These are phyloP conservation scores for Phytophthora agathidicida DNA, from an alignment of 352 stramenopile species.

Conservation along the genomic window DNA sequence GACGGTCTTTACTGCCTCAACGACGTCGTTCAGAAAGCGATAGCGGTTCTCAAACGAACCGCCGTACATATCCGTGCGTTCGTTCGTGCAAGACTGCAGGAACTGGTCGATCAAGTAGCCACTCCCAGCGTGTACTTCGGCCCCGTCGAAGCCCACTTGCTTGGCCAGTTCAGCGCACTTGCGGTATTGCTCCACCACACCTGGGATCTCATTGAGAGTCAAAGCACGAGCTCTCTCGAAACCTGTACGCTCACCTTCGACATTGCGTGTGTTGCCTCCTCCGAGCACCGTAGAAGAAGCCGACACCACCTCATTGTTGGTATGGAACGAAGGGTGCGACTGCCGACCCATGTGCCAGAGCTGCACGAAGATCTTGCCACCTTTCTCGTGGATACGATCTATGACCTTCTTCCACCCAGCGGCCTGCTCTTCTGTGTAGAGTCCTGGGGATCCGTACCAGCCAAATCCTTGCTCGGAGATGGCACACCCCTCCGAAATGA, in stretches of 20 bases:
- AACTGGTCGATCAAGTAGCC: constrained; percentile 89
- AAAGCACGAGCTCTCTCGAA: constrained; percentile 25
- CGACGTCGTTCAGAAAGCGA: constrained; percentile 61
- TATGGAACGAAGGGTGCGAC: constrained; percentile 60
- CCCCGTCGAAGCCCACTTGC: constrained; percentile 63
- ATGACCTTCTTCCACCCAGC: constrained; percentile 51
- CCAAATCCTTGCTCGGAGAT: constrained; percentile 37
- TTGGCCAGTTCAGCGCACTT: constrained; percentile 58
- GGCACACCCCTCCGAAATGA: constrained; percentile 49
- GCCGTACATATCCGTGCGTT: constrained; percentile 79
- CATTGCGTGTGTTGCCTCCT: constrained; percentile 30
- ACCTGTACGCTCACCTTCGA: constrained; percentile 15
- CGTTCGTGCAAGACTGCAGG: constrained; percentile 55
- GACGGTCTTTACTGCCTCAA: constrained; percentile 50
- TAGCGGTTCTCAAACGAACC: constrained; percentile 80
- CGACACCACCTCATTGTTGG: constrained; percentile 52
- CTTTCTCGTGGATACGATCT: constrained; percentile 75
- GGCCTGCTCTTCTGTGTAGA: constrained; percentile 49
- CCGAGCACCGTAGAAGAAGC: constrained; percentile 31
- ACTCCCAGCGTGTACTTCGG: constrained; percentile 72
- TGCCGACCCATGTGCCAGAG: constrained; percentile 83
- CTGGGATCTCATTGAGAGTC: constrained; percentile 32
- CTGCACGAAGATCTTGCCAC: constrained; percentile 79
- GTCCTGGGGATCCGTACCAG: constrained; percentile 42
- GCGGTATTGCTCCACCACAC: constrained; percentile 74